Evolutionary conservation across 768 basidiomycete genomes (phyloP), one percentile per base, ranked within the genome.

Genomic region (Macrocybe gigantea): DNA sequence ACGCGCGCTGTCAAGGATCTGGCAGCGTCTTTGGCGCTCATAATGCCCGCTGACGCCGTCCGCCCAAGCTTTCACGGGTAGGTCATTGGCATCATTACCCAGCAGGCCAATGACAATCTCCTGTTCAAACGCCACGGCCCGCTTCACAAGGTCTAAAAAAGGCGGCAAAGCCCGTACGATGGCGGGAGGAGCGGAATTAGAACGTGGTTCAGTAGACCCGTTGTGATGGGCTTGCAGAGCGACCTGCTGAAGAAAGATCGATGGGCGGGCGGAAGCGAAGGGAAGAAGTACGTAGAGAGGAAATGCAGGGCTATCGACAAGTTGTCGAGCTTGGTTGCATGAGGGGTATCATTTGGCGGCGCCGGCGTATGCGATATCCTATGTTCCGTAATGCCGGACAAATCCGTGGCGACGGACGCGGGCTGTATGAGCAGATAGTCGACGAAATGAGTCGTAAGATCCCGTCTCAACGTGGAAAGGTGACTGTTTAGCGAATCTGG

Each of bases 161-260:
- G 68, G 51, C 3, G 84, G 79, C 0, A 94, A 5, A 64, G 66
- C 5, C 73, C 65, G 40, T 87, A 73, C 2, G 80, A 76, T 1
- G 80, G 76, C 0, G 93, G 90, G 3, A 93, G 67, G n/a, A 74
- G 73, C 0, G 86, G 80, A 33, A 83, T 65, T 38, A 94, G 72
- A 33, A 93, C 65, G 52, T 80, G 72, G 42, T 80, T 74, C 44
- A 94, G 72, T 13, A 92, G 56, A 22, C 80, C 77, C 5, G 68
- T 71, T 3, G 77, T 76, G 12, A 87, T 55, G 1, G 85, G 80
- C 57, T 78, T 82, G 59, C 70, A 73, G 2, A 94, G 65, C 10
- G 78, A 77, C 31, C 68, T 74, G n/a, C 72, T 61, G 53, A 91
- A 83, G 2, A 59, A 53, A 7, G 64, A 56, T 15, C 61, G 52